Evolutionary conservation across 1,284 basidiomycete species (phyloP), one percentile per base, ranked within the genome.

Genomic region (Bondarzewia mesenterica): DNA sequence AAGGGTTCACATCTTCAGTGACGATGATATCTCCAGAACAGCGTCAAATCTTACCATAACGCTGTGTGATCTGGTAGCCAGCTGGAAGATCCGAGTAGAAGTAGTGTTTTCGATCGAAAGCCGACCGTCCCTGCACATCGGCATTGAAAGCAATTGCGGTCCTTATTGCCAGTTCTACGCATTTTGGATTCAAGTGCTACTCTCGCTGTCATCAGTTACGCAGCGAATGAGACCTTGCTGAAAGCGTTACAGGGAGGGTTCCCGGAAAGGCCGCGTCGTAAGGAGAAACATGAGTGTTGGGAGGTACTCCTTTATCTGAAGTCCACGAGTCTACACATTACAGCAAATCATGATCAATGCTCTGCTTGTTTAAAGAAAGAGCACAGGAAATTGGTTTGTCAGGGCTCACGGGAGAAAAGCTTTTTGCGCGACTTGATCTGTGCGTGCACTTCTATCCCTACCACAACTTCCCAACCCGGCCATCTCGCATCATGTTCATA

Each of bases 91-190:
- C 95, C 1, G 91, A 80, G 63, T 99, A 99, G 66, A 98, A 98
- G 64, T 99, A 99, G 64, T 99, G 95, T 63, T 99, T 99, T 57
- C 95, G 75, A 66, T 99, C 95, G 57, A 97, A 97, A 1, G 86
- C 75, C 1, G 89, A 94, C n/a, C 75, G 73, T 0, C 57, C 57
- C 57, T 90, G 87, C 7, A 98, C 74, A 0, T 77, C 56, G 40
- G 89, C 84, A 29, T 82, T 70, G 26, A 99, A 73, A 1, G 94
- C 93, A 1, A 95, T 60, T 0, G 93, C 88, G 0, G 93, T 88
- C 15, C 89, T 73, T 0, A 94, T 63, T 1, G 89, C 91, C 1
- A 96, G 75, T 50, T 87, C 76, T 2, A 97, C 82, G 42, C 92
- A 91, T 63, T 78, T 78, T 0, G 77, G 72, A 57, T 95, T 93